phyloP scores from a whole-genome alignment of 345 rosid species.

The Gossypium anomalum region DNA sequence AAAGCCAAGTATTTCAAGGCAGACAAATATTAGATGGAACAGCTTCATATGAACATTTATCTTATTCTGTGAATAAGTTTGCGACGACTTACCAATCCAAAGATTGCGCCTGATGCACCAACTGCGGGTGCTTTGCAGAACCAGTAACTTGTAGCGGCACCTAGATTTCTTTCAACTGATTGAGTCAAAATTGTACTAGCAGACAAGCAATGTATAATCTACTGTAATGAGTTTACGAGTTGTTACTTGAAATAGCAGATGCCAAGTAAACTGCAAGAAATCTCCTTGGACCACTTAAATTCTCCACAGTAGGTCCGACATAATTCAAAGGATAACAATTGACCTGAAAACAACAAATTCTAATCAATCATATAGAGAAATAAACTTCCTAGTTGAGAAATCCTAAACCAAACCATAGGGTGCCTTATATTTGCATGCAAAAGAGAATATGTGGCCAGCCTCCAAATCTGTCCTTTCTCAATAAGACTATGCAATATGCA shows the following conservation, averaged over 20 bases:
- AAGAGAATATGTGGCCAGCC: constrained; percentile 70
- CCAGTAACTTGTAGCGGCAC: constrained; percentile 74
- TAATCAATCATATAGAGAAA: too few species aligned
- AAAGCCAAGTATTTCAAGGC: background rate
- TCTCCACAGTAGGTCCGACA: constrained; percentile 17
- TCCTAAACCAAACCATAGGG: constrained; percentile 56
- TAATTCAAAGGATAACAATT: constrained; percentile 55
- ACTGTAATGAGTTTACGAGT: too few species aligned
- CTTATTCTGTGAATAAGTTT: background rate
- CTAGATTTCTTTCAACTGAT: constrained; percentile 39
- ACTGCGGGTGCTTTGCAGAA: constrained; percentile 69
- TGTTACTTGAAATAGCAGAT: too few species aligned
- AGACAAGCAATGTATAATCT: constrained; percentile 48
- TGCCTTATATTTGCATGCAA: constrained; percentile 77
- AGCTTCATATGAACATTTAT: background rate
- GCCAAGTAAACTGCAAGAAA: background rate
- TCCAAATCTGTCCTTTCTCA: constrained; percentile 82
- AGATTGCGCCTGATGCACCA: constrained; percentile 94
- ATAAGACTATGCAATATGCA: constrained; percentile 37
- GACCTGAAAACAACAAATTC: too few species aligned
- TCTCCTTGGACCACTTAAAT: too few species aligned
- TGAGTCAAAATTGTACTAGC: constrained; percentile 22
- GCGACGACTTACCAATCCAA: constrained; percentile 65
- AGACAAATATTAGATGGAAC: background rate
- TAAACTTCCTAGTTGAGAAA: too few species aligned